Percentiles rank a stretch among this genome's conserved stretches.
Conservation (phyloP, 176 grass and related monocot genomes). For the Neostapfia colusana region DNA sequence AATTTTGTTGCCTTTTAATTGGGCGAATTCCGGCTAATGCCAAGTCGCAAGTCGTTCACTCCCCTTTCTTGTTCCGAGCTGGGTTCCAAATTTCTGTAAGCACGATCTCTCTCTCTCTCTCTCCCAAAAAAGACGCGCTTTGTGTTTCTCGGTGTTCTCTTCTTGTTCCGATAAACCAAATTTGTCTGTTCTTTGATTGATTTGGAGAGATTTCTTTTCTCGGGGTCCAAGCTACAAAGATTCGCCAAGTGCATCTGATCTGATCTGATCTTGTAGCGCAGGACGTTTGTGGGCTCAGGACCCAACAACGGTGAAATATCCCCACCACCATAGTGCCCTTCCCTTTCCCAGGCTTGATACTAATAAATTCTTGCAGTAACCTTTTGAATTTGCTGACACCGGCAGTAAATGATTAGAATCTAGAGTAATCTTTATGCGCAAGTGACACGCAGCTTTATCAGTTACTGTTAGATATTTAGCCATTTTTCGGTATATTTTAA, state of each 20-base stretch:
- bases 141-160: not conserved
- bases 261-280: constrained; percentile 35
- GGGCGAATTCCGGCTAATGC: no score
- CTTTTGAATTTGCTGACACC: not conserved
- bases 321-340: not conserved
- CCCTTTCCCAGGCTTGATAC: no score
- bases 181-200: no score
- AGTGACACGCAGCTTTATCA: not conserved
- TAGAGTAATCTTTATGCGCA: not conserved
- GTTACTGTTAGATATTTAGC: no score
- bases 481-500: no score
- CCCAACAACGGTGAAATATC: constrained; percentile 37
- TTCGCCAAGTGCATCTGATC: constrained; percentile 57
- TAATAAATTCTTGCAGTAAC: not conserved
- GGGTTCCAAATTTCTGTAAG: no score
- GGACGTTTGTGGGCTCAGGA: constrained; percentile 25
- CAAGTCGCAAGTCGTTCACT: no score
- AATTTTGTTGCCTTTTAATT: no score
- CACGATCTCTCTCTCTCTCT: no score
- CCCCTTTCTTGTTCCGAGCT: no score
- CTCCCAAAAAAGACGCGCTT: no score
- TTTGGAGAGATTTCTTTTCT: not conserved
- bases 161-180: not conserved
- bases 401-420: not conserved
- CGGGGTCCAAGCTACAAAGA: constrained; percentile 41